Base-by-base conservation (phyloP, 441 rosid genomes). In the Gossypium aridum region DNA sequence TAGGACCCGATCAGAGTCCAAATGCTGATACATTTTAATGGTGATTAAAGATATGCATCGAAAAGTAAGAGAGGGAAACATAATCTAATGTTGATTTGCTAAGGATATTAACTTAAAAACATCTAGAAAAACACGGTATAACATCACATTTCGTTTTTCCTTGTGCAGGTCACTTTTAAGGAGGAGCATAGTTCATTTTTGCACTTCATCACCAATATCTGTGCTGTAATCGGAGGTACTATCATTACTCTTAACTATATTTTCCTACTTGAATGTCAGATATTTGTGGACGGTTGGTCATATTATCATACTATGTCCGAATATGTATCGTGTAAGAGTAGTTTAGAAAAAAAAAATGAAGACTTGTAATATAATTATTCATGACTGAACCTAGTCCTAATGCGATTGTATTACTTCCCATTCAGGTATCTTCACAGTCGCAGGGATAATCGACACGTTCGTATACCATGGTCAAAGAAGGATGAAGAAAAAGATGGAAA, bases 161-260 rank as follows among this genome's bases (percentile, higher is more conserved):
- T 54, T 64, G n/a, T 76, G 78, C 85, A 84, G 87, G 88, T 85
- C 51, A 82, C 80, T 23, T 80, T 49, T 61, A 80, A 66, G 59
- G 88, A 85, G 78, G 82, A 82, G 57, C 88, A 82, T 71, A 71
- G 45, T 34, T 66, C 85, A 9, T 82, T 85, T 73, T 67, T 85
- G 71, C 88, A 82, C 80, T 85, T 85, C 62, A 16, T 85, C 64
- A 85, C 88, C 72, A 65, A 77, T 65, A 51, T 85, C 16, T 85
- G 88, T 68, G 88, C 88, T 7, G 73, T 85, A 17, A 63, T 83
- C 28, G 88, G 88, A 80, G 88, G 88, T 84, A 67, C 4, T 17
- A 57, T 51, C 57, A n/a, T 54, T 51, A 56, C 75, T 72, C 31
- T 28, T 17, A 53, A 3, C 22, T 12, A 17, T 28, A 31, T 53